Evolutionary conservation across 2,329 filamentous ascomycete species (phyloP), one percentile per base, ranked within the genome.

Genomic region (Aspergillus sp.): DNA sequence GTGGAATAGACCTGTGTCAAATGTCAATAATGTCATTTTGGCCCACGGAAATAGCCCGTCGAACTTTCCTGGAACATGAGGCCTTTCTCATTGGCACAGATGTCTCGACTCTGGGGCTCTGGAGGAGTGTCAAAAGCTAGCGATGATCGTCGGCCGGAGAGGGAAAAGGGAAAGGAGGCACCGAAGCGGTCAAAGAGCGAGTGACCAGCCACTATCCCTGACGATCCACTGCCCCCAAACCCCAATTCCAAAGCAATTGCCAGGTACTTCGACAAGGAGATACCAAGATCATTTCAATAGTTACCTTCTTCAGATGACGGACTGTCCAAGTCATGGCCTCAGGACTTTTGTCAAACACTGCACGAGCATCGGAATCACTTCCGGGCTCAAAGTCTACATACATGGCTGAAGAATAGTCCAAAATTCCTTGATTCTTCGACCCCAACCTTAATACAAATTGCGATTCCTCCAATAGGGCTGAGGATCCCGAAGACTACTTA

Each of bases 21-120:
- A 28, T 45, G 53, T 55, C 53, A 55, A 55, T 55, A 45, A 45
- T 45, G 52, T 30, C 52, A 43, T 17, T 43, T 5, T 23, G 45
- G 5, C 52, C 32, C 21, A 25, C 36, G 6, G 15, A 23, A 21
- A 39, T 32, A 41, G 39, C 39, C 30, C 39, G 19, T 32, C n/a
- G 9, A 47, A 32, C 53, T 17, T 39, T 55, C 28, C 53, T 55
- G 21, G 13, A 21, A 19, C 12, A 36, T 32, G 21, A 12, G 3
- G 9, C 10, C 6, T 15, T 2, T 36, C n/a, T 55, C 15, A 55
- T 55, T 55, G 52, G 38, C 25, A 55, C 23, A 45, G 38, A 43
- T 30, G 17, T 5, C 30, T 28, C 5, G 23, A 21, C 23, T 55
- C 36, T 45, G 39, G 39, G 39, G 41, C 53, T 19, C 12, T 36